Evolutionary conservation across 192 early-diverging fungal species (phyloP), one percentile per base, ranked within the genome.

Genomic region (Backusella macrospora): DNA sequence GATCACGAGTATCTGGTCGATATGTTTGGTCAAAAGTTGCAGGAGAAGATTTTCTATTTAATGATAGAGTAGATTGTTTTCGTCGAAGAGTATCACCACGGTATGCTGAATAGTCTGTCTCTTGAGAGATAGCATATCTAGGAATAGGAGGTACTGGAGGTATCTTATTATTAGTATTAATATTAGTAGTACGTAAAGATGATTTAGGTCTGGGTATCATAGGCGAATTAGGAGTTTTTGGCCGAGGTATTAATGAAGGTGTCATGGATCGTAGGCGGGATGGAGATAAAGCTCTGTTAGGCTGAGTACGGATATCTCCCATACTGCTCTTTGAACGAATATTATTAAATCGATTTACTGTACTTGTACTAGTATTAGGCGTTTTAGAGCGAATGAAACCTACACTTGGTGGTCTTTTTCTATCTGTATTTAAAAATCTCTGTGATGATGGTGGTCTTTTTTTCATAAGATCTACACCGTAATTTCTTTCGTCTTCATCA

Each of bases 1-100:
- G 77, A 43, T 86, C 86, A 42, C 77, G 80, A 12, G 77, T 77
- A 34, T 80, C 65, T 5, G 87, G 73, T 4, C 48, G 21, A 72
- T 89, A 89, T 29, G 59, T 47, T 10, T 38, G 37, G 21, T 65
- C 37, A 14, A 67, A 65, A 4, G 37, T 74, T 23, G 66, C 52
- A 26, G 52, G 48, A 26, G 52, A 59, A 12, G 52, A 59, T 12
- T 59, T 59, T 10, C 52, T 21, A 10, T 59, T 59, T 9, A 59
- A 12, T 23, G 52, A 59, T 59, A 59, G 21, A 26, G 52, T 26
- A 12, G 52, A 59, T 59, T 59, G 52, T 23, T 59, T 59, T 23
- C 21, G 7, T 3, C 52, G 52, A 5, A 59, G 52, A 2, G 18
- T 26, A 26, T 59, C 52, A 12, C 52, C 21, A 3, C 52, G 52